phyloP scores from a whole-genome alignment of 2,329 filamentous ascomycete species.

The Botrytis hyacinthi region DNA sequence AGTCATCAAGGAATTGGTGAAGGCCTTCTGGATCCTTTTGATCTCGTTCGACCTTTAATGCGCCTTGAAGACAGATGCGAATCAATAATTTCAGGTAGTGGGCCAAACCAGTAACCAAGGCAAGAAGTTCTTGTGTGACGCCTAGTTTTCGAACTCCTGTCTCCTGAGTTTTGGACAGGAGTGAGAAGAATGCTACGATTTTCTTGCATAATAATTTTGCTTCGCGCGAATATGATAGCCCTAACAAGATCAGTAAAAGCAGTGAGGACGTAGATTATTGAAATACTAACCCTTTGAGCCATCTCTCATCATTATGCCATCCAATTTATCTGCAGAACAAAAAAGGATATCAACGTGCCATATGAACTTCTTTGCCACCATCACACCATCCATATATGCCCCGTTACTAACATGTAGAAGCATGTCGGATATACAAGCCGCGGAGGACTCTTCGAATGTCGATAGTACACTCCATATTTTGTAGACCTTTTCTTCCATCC shows the following conservation, averaged over 20 bases:
- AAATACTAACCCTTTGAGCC: slow-evolving; percentile 70
- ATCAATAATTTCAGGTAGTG: slow-evolving; percentile 98
- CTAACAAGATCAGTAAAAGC: slow-evolving; percentile 44
- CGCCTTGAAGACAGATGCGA: slow-evolving; percentile 91
- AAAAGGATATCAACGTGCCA: slow-evolving; percentile 94
- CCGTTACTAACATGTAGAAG: slow-evolving; percentile 97
- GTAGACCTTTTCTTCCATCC: slow-evolving; percentile 96
- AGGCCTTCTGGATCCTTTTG: slow-evolving; percentile 71
- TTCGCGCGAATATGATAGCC: slow-evolving; percentile 87
- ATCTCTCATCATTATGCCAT: slow-evolving; percentile 64
- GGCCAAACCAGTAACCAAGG: slow-evolving; percentile 89
- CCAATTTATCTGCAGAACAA: slow-evolving; percentile 79
- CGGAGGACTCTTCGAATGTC: slow-evolving; percentile 94
- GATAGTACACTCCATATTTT: slow-evolving; percentile 98
- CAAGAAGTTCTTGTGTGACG: slow-evolving; percentile 97
- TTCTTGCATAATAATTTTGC: slow-evolving; percentile 99
- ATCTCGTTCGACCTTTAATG: slow-evolving; percentile 87
- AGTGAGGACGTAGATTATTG: background rate
- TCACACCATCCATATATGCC: slow-evolving; percentile 89
- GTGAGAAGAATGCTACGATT: slow-evolving; percentile 94
- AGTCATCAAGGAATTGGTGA: slow-evolving; percentile 77
- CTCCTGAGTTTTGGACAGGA: slow-evolving; percentile 92
- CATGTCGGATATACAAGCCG: slow-evolving; percentile 99
- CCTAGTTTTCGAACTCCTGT: slow-evolving; percentile 86
- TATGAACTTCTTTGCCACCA: slow-evolving; percentile 95